phyloP scores from a whole-genome alignment of 2,329 filamentous ascomycete species.

The Ceratocystis variospora region DNA sequence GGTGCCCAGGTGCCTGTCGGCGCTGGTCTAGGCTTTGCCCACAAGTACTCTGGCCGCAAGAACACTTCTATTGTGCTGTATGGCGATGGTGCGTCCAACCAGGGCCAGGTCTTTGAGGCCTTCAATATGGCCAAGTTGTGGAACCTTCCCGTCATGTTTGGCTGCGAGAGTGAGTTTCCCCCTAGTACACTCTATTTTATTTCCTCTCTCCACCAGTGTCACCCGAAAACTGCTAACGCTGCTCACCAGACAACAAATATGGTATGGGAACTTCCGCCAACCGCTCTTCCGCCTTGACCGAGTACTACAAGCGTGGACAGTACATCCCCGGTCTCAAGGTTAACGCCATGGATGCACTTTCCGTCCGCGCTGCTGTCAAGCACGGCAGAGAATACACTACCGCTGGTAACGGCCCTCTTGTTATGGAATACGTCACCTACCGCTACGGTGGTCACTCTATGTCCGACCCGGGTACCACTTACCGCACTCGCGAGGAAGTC shows the following conservation, averaged over 20 bases:
- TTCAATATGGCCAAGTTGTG: conserved; percentile 99
- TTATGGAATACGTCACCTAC: conserved; percentile 98
- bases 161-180: conserved; percentile 75
- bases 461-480: conserved; percentile 98
- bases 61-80: conserved; percentile 83
- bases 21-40: conserved; percentile 89
- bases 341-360: conserved; percentile 98
- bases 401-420: conserved; percentile 77
- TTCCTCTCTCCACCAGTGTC: neutral
- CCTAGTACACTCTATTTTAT: neutral
- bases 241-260: conserved; percentile 85
- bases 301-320: conserved; percentile 99
- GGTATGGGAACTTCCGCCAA: conserved; percentile 96
- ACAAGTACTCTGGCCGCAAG: conserved; percentile 82
- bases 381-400: conserved; percentile 82
- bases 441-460: conserved; percentile 98
- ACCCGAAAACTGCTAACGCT: neutral
- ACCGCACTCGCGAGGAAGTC: conserved; percentile 98
- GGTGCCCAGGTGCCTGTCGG: conserved; percentile 96
- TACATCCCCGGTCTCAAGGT: conserved; percentile 99
- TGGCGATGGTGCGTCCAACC: conserved; percentile 96
- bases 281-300: conserved; percentile 87
- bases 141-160: conserved; percentile 90
- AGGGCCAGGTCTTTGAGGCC: conserved; percentile 98
- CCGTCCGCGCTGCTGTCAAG: conserved; percentile 89